Percentiles rank a stretch among this genome's conserved stretches.
phyloP scores from a whole-genome alignment of 305 asterid genomes.

The Fraxinus sp. region DNA sequence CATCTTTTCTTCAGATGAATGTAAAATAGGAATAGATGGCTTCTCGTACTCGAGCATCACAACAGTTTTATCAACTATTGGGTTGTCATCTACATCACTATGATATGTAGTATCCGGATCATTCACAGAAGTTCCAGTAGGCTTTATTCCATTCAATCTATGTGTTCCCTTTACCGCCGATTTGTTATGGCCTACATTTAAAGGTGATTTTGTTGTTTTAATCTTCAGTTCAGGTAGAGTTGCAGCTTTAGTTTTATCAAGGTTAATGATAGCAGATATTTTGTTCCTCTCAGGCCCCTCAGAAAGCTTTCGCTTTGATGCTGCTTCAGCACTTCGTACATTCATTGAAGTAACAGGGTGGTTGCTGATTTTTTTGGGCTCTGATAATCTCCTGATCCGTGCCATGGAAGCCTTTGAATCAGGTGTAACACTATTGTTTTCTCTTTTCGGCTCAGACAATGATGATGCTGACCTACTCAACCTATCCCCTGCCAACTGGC shows the following conservation, averaged over 20 bases:
- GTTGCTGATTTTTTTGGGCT: conserved; percentile 62
- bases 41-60: conserved; percentile 73
- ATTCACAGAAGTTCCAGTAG: conserved; percentile 35
- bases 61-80: conserved; percentile 78
- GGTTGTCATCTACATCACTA: conserved; percentile 61
- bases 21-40: conserved; percentile 43
- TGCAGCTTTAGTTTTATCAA: conserved; percentile 80
- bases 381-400: conserved; percentile 81
- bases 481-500: conserved; percentile 55
- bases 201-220: conserved; percentile 46
- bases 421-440: conserved; percentile 47
- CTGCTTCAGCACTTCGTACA: conserved; percentile 54
- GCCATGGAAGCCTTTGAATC: conserved; percentile 72
- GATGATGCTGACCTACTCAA: conserved; percentile 77
- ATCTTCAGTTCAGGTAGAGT: conserved; percentile 87
- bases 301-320: conserved; percentile 51
- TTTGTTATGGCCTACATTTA: conserved; percentile 33
- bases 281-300: conserved; percentile 73
- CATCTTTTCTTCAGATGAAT: conserved; percentile 38
- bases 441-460: conserved; percentile 65
- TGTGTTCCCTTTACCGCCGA: conserved; percentile 31
- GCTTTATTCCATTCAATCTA: conserved; percentile 39
- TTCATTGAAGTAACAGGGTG: conserved; percentile 47
- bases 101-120: conserved; percentile 31
- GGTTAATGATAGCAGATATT: conserved; percentile 77